These are phyloP conservation scores for Scutellaria galericulata DNA, from an alignment of 257 asterid genomes.

Conservation along the genomic window DNA sequence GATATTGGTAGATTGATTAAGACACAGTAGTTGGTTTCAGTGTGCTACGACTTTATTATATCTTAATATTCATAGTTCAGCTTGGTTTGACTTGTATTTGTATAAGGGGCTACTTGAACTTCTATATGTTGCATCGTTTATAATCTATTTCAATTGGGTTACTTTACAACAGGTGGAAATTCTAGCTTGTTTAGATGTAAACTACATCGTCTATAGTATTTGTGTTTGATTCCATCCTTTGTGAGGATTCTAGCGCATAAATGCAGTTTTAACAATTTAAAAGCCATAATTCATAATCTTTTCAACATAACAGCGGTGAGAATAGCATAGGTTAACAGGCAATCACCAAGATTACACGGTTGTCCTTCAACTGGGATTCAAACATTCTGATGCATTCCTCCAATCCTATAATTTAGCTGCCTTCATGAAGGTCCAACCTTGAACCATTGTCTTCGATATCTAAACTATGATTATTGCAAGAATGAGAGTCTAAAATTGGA, in stretches of 20 bases:
- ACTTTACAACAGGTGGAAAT: not conserved
- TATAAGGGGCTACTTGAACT: not conserved
- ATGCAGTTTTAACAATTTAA: not conserved
- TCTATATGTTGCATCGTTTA: not conserved
- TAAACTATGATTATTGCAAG: slow-evolving; percentile 13
- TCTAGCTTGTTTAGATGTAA: not conserved
- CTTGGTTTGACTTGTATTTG: not conserved
- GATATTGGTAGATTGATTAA: not conserved
- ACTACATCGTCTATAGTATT: too few species aligned
- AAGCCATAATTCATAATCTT: not conserved
- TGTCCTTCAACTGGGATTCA: not conserved
- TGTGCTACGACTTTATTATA: slow-evolving; percentile 2
- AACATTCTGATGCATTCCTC: not conserved
- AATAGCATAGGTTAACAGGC: too few species aligned
- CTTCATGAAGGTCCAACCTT: slow-evolving; percentile 6
- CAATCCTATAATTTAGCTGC: not conserved
- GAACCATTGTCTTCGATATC: not conserved
- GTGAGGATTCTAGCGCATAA: too few species aligned
- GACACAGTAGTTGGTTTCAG: not conserved
- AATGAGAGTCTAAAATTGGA: slow-evolving; percentile 53
- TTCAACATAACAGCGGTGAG: too few species aligned
- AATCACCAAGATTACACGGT: not conserved
- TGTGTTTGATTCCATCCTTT: not conserved
- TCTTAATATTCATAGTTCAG: slow-evolving; percentile 7
- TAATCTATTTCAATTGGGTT: not conserved